Conservation (phyloP, 345 rosid species). For the Euphorbia pulcherrima region DNA sequence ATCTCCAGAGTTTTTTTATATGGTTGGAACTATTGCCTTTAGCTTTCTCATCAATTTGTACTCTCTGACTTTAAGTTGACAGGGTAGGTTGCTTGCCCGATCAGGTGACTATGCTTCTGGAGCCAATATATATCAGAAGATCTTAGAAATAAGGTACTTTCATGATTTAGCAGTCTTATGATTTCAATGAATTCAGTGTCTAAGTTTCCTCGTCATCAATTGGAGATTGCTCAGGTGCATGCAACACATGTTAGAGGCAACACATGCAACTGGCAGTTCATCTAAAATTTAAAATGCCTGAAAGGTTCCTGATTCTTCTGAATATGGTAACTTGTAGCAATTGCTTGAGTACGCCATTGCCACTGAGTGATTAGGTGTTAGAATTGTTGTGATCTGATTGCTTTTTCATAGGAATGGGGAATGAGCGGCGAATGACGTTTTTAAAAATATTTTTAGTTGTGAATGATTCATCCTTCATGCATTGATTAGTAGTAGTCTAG, state of each 20-base stretch:
- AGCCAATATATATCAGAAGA: conserved; percentile 56
- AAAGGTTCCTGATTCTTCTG: not conserved
- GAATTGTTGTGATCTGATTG: not conserved
- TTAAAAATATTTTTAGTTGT: not conserved
- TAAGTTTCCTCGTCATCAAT: not conserved
- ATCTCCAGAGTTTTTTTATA: not conserved
- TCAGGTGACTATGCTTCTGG: conserved; percentile 68
- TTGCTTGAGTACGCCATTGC: not conserved
- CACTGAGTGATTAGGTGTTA: not conserved
- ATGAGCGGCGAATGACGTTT: too few species aligned
- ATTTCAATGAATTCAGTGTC: not conserved
- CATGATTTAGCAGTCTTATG: not conserved
- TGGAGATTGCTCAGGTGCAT: not conserved
- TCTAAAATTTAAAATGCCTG: not conserved
- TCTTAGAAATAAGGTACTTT: conserved; percentile 74
- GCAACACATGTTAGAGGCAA: not conserved
- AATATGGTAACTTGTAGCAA: not conserved
- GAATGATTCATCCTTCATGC: not conserved
- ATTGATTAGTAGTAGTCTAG: not conserved
- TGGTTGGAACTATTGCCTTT: conserved; percentile 11
- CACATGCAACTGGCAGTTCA: not conserved
- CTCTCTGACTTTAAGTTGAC: conserved; percentile 85
- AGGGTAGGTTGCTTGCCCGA: conserved; percentile 87
- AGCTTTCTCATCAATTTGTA: conserved; percentile 35
- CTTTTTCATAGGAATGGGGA: not conserved